Evolutionary conservation across 805 yeast genomes (phyloP).

Genomic region (Pichia eremophila): DNA sequence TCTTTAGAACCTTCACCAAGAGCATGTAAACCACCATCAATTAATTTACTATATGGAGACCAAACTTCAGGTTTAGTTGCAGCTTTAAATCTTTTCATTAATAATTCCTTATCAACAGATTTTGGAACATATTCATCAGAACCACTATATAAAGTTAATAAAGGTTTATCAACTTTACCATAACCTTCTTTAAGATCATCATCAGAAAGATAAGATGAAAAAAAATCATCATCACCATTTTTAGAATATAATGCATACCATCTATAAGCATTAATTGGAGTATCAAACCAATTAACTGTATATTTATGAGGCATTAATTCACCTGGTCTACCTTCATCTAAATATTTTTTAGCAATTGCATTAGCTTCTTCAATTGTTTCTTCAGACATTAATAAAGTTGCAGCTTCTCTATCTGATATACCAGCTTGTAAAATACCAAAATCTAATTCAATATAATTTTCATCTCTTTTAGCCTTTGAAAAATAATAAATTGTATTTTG

Average conservation of each 20-base stretch:
- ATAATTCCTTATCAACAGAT: constrained; percentile 35
- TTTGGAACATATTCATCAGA: constrained; percentile 57
- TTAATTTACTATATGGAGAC: constrained; percentile 45
- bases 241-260: constrained; percentile 51
- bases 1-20: constrained; percentile 33
- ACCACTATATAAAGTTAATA: constrained; percentile 49
- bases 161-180: constrained; percentile 41
- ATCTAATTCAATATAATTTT: constrained; percentile 26
- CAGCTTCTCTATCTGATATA: constrained; percentile 55
- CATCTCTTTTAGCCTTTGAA: constrained; percentile 25
- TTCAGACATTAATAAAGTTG: constrained; percentile 10
- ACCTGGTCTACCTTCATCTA: constrained; percentile 33
- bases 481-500: constrained; percentile 66
- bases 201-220: constrained; percentile 44
- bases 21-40: constrained; percentile 52
- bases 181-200: constrained; percentile 39
- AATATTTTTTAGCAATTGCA: constrained; percentile 29
- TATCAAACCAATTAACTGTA: constrained; percentile 35
- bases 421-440: constrained; percentile 70
- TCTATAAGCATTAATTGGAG: constrained; percentile 62
- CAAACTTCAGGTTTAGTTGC: constrained; percentile 34
- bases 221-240: constrained; percentile 74
- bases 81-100: constrained; percentile 42
- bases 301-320: constrained; percentile 46
- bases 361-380: constrained; percentile 14